phyloP scores from a whole-genome alignment of 768 basidiomycete genomes.

The Lactifluus rugatus region DNA sequence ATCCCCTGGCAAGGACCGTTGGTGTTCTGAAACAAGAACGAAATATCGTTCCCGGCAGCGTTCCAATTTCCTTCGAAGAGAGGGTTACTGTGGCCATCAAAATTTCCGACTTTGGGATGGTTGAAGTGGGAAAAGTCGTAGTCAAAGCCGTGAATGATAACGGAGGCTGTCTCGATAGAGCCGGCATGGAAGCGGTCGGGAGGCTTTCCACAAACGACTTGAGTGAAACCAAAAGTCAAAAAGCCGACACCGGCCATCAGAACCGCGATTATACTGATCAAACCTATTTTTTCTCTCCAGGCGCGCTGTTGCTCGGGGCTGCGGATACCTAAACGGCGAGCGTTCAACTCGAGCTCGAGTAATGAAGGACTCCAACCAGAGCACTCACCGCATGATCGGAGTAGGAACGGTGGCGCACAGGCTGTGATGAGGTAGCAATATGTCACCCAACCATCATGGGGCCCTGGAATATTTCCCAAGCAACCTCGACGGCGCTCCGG shows the following conservation, averaged over 20 bases:
- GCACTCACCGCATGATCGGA: constrained; percentile 67
- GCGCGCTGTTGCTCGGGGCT: constrained; percentile 92
- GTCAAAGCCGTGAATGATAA: constrained; percentile 90
- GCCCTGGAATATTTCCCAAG: constrained; percentile 75
- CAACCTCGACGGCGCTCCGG: constrained; percentile 39
- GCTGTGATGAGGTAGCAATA: constrained; percentile 83
- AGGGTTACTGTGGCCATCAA: constrained; percentile 79
- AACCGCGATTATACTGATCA: constrained; percentile 65
- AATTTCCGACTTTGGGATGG: constrained; percentile 66
- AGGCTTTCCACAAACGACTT: constrained; percentile 84
- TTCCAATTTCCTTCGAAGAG: constrained; percentile 67
- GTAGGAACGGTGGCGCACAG: constrained; percentile 69
- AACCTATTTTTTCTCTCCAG: constrained; percentile 97
- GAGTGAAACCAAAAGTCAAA: constrained; percentile 97
- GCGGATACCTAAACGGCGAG: constrained; percentile 50
- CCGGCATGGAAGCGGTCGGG: constrained; percentile 78
- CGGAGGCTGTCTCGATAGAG: constrained; percentile 61
- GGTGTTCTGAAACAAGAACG: constrained; percentile 90
- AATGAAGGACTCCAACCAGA: background rate
- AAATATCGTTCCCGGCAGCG: constrained; percentile 80
- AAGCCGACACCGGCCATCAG: constrained; percentile 94
- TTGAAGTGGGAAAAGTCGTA: constrained; percentile 85
- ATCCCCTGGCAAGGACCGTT: constrained; percentile 74
- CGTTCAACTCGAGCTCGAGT: background rate
- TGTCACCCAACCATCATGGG: constrained; percentile 90